These are phyloP conservation scores for Peribolospora kevripleyi DNA, from an alignment of 768 basidiomycete species.

Conservation along the genomic window DNA sequence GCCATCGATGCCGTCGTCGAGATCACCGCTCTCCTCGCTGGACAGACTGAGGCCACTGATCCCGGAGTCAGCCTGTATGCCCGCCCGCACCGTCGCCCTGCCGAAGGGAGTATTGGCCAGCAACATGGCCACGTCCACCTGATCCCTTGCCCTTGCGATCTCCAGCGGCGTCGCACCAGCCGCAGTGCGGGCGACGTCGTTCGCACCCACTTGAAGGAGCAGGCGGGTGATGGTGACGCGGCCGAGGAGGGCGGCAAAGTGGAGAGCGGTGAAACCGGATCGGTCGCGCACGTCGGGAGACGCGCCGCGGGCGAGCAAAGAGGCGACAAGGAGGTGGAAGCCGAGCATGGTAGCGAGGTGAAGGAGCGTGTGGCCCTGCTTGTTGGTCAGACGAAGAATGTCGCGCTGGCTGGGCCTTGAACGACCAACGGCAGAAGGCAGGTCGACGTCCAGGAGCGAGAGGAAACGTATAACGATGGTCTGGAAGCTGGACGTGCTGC, in stretches of 20 bases:
- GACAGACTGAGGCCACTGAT: too few species aligned
- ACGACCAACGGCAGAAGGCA: slow-evolving; percentile 25
- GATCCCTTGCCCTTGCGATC: slow-evolving; percentile 19
- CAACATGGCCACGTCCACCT: slow-evolving; percentile 13
- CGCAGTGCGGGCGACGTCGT: slow-evolving; percentile 21
- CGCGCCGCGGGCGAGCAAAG: slow-evolving; percentile 44
- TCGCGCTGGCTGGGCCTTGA: slow-evolving; percentile 27
- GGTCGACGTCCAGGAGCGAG: slow-evolving; percentile 39
- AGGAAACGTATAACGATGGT: slow-evolving; percentile 56
- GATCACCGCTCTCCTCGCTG: too few species aligned
- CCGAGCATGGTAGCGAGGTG: slow-evolving; percentile 66
- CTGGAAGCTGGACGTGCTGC: slow-evolving; percentile 33
- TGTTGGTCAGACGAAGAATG: slow-evolving; percentile 39
- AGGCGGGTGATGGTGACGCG: slow-evolving; percentile 39
- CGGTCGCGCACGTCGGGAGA: slow-evolving; percentile 65
- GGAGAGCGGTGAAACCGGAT: slow-evolving; percentile 73
- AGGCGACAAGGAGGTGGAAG: slow-evolving; percentile 41
- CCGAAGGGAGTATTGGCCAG: too few species aligned
- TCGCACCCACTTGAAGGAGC: slow-evolving; percentile 58
- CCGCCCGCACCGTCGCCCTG: too few species aligned
- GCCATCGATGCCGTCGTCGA: too few species aligned
- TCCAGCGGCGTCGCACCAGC: slow-evolving; percentile 21
- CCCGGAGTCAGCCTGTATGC: too few species aligned
- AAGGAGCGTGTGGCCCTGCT: slow-evolving; percentile 58
- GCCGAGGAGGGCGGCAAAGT: slow-evolving; percentile 50